Conservation (phyloP, 768 basidiomycete species). For the Saitozyma sp. region DNA sequence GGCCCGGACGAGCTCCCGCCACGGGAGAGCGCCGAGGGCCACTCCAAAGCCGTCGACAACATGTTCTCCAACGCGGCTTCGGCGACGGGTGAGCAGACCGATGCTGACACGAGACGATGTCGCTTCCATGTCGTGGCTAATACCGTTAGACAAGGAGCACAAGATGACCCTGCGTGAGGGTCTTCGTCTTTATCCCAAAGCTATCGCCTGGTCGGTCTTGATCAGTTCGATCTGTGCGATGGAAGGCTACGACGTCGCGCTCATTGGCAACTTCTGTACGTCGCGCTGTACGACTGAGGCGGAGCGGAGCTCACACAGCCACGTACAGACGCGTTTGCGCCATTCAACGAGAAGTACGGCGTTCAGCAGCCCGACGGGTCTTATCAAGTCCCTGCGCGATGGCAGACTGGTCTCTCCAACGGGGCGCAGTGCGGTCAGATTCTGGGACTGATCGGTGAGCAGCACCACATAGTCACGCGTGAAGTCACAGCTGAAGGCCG, state of each 20-base stretch:
- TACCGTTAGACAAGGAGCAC: slow-evolving; percentile 45
- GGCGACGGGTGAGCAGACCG: slow-evolving; percentile 14
- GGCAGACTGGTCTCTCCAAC: slow-evolving; percentile 54
- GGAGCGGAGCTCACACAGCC: not conserved
- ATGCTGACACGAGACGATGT: slow-evolving; percentile 3
- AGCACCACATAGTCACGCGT: not conserved
- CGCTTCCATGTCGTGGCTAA: not conserved
- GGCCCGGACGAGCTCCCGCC: too few relatives aligned
- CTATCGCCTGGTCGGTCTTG: slow-evolving; percentile 49
- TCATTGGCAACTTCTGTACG: slow-evolving; percentile 33
- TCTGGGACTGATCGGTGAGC: slow-evolving; percentile 47
- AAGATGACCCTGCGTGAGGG: slow-evolving; percentile 50
- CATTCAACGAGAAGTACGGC: slow-evolving; percentile 48
- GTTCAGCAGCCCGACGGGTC: slow-evolving; percentile 32
- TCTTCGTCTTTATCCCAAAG: slow-evolving; percentile 51
- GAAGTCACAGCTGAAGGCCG: slow-evolving; percentile 2
- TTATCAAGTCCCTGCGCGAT: slow-evolving; percentile 52
- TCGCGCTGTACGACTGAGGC: slow-evolving; percentile 11
- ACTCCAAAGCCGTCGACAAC: slow-evolving; percentile 1
- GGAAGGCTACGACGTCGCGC: slow-evolving; percentile 48
- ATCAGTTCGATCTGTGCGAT: slow-evolving; percentile 44
- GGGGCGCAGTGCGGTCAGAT: slow-evolving; percentile 53
- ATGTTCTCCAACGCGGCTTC: slow-evolving; percentile 31
- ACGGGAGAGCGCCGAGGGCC: not conserved
- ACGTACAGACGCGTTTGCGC: slow-evolving; percentile 37